phyloP scores from a whole-genome alignment of 1,284 basidiomycete genomes.

The Termitomyces sp. region DNA sequence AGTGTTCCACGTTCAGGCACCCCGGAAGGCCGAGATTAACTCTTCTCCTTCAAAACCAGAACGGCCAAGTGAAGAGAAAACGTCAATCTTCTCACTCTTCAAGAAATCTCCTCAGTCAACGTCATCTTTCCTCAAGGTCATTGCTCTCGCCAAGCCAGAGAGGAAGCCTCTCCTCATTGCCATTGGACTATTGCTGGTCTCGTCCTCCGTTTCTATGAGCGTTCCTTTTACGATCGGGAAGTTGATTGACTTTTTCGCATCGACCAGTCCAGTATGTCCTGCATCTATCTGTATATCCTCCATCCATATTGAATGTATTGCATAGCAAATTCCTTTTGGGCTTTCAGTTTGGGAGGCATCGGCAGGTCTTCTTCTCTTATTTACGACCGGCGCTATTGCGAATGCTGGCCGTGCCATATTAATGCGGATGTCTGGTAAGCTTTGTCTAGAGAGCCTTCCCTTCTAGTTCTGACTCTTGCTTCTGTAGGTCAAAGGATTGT shows the following conservation, averaged over 20 bases:
- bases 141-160: constrained; percentile 77
- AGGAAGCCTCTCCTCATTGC: constrained; percentile 67
- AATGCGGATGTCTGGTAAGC: constrained; percentile 77
- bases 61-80: constrained; percentile 24
- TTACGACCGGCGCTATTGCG: constrained; percentile 82
- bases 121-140: constrained; percentile 71
- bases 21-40: not conserved
- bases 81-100: constrained; percentile 33
- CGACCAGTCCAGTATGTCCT: constrained; percentile 54
- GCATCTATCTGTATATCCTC: not conserved
- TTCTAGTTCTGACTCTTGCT: not conserved
- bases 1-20: constrained; percentile 11
- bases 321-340: constrained; percentile 70
- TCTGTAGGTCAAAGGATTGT: constrained; percentile 84
- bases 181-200: constrained; percentile 61
- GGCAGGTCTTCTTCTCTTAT: constrained; percentile 68
- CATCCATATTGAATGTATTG: constrained; percentile 1
- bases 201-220: constrained; percentile 82
- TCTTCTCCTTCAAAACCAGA: constrained; percentile 5
- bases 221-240: constrained; percentile 88
- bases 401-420: constrained; percentile 87
- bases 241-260: constrained; percentile 88
- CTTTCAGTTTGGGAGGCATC: constrained; percentile 82
- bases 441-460: not conserved
- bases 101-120: constrained; percentile 29